Evolutionary conservation across 1,284 basidiomycete species (phyloP).

Genomic region (Ustilago sp.): DNA sequence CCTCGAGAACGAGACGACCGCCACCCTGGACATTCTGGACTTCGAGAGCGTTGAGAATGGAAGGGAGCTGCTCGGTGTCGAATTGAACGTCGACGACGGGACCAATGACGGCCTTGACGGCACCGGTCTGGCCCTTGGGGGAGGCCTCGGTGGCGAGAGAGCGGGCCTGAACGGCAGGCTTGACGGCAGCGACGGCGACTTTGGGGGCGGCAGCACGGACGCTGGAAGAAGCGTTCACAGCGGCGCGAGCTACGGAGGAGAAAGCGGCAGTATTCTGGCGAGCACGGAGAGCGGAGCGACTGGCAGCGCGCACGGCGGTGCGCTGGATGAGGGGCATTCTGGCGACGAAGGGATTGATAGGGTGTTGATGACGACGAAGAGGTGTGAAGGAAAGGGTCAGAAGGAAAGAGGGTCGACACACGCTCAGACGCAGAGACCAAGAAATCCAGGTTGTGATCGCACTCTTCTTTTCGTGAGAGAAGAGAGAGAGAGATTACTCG

Average conservation of each 20-base stretch:
- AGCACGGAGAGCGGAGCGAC: constrained; percentile 57
- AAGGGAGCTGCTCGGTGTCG: constrained; percentile 78
- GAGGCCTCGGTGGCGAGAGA: constrained; percentile 60
- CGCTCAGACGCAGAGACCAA: neutral
- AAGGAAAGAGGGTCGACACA: constrained; percentile 14
- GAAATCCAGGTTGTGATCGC: constrained; percentile 22
- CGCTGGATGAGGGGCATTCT: constrained; percentile 62
- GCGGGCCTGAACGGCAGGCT: constrained; percentile 55
- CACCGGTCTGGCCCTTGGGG: constrained; percentile 57
- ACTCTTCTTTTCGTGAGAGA: constrained; percentile 1
- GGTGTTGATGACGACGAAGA: constrained; percentile 32
- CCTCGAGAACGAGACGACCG: constrained; percentile 70
- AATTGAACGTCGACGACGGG: constrained; percentile 97
- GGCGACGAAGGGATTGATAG: constrained; percentile 26
- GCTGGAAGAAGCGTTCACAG: constrained; percentile 47
- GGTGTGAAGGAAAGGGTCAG: constrained; percentile 23
- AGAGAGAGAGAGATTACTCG: too few species aligned
- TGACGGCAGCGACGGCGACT: constrained; percentile 47
- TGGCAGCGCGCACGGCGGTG: constrained; percentile 60
- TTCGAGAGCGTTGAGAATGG: constrained; percentile 97
- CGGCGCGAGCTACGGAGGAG: constrained; percentile 54
- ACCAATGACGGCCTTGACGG: constrained; percentile 70
- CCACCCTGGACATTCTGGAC: constrained; percentile 91
- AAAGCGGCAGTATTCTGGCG: constrained; percentile 59
- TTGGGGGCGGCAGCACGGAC: constrained; percentile 46